Base-by-base conservation (phyloP, 176 grass and related monocot species). In the Aegilops speltoides region DNA sequence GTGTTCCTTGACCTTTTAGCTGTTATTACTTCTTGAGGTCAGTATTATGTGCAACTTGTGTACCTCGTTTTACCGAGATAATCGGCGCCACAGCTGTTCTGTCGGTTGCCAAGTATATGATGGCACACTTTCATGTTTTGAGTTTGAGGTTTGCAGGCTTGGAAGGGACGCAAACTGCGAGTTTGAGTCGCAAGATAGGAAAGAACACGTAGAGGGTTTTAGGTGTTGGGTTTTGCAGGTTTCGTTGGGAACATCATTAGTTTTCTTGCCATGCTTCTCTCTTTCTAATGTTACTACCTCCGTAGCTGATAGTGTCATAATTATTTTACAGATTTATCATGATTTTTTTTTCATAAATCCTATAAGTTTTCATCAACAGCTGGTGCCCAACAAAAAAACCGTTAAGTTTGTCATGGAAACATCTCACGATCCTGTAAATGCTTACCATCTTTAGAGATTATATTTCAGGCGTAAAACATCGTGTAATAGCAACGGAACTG, bases 131-230 rank as follows among this genome's bases (percentile, higher is more conserved):
- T 14, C 8, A 48, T 75, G 38, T 45, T 25, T 46, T 74, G n/a
- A 8, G 16, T 8, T 50, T 29, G 41, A 29, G 72, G 26, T 75
- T 5, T 75, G 72, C 41, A 75, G 41, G 24, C 48, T 4, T 76
- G 43, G 43, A 76, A 26, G 73, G 24, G 73, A 10, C 43, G 24
- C 2, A 50, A 76, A 12, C 73, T 75, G 24, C 72, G 41, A 29
- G 71, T 74, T 23, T 22, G 22, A 46, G 2, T 43, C 12, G 22
- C 36, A 11, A 24, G 22, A 24, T 37, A 41, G 36, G 22, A 41
- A 24, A 22, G 36, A 20, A 78, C 79, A 5, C 61, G 17, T 67
- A n/a, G 84, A 66, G 74, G 85, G 24, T 90, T 88, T 74, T 90
- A 82, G 10, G 86, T 67, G 71, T 68, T n/a, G 17, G 23, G 19